Percentiles rank a stretch among this genome's conserved stretches.
Evolutionary conservation across 2,329 filamentous ascomycete species (phyloP).

Genomic region (Neonectria sp.): DNA sequence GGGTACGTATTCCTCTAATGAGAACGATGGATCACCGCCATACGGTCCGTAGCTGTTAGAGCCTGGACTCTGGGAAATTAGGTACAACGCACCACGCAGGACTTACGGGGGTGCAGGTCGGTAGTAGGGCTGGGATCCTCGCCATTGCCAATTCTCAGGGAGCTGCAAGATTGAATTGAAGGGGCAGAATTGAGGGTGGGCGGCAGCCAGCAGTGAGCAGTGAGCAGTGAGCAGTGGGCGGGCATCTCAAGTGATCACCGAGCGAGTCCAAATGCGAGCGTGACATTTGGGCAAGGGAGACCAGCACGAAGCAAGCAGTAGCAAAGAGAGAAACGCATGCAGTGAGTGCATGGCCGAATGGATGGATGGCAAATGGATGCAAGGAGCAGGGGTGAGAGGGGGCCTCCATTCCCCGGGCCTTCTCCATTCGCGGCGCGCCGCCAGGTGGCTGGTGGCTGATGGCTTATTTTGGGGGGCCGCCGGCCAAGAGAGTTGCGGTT

Average conservation of each 20-base stretch:
- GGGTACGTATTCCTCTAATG: slow-evolving; percentile 31
- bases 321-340: slow-evolving; percentile 9
- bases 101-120: slow-evolving; percentile 21
- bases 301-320: neutral
- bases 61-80: slow-evolving; percentile 33
- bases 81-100: slow-evolving; percentile 31
- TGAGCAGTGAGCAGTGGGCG: slow-evolving; percentile 1
- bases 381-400: slow-evolving; percentile 25
- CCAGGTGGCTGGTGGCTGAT: slow-evolving; percentile 33
- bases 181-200: slow-evolving; percentile 23
- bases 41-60: slow-evolving; percentile 27
- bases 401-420: slow-evolving; percentile 28
- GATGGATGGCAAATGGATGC: slow-evolving; percentile 25
- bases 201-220: slow-evolving; percentile 18
- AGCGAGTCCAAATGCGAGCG: slow-evolving; percentile 4
- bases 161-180: slow-evolving; percentile 32
- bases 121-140: slow-evolving; percentile 33
- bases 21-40: slow-evolving; percentile 24
- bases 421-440: slow-evolving; percentile 29
- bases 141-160: slow-evolving; percentile 12
- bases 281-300: slow-evolving; percentile 6
- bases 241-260: slow-evolving; percentile 3
- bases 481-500: slow-evolving; percentile 11
- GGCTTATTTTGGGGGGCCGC: slow-evolving; percentile 30
- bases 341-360: slow-evolving; percentile 15